Evolutionary conservation across 2,329 filamentous ascomycete species (phyloP).

Genomic region (Emydomyces testavorans): DNA sequence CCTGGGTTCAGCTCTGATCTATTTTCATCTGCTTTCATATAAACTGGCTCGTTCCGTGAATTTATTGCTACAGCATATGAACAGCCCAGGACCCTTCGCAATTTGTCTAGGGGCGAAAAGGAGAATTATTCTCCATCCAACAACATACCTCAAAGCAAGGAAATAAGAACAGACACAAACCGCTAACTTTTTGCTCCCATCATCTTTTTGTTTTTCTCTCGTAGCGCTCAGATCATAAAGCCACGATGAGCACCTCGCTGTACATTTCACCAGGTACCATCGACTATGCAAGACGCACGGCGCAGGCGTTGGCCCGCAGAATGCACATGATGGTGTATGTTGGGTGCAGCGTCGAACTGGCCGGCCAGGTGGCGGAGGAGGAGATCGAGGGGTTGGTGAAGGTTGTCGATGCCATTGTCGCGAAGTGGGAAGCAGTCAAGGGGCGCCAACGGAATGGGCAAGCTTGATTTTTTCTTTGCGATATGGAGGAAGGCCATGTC

Average conservation of each 20-base stretch:
- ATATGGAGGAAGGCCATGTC: too few relatives aligned
- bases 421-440: conserved; percentile 30
- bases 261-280: conserved; percentile 61
- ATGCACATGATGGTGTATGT: conserved; percentile 72
- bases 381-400: conserved; percentile 79
- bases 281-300: conserved; percentile 76
- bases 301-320: conserved; percentile 68
- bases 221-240: conserved; percentile 36
- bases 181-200: neutral
- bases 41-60: too few relatives aligned
- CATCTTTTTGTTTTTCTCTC: neutral
- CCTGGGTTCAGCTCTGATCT: too few relatives aligned
- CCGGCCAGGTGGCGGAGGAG: conserved; percentile 74
- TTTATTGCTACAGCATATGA: too few relatives aligned
- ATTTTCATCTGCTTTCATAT: too few relatives aligned
- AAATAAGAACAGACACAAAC: neutral
- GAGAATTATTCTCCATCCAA: neutral
- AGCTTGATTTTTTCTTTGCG: neutral
- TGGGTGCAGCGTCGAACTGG: conserved; percentile 72
- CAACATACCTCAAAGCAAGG: too few relatives aligned
- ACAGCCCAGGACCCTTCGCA: too few relatives aligned
- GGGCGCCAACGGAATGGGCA: neutral
- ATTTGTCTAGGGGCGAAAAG: too few relatives aligned
- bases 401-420: conserved; percentile 58
- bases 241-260: conserved; percentile 62